Evolutionary conservation across 345 rosid genomes (phyloP), one percentile per base, ranked within the genome.

Genomic region (Eucalyptus victrix): DNA sequence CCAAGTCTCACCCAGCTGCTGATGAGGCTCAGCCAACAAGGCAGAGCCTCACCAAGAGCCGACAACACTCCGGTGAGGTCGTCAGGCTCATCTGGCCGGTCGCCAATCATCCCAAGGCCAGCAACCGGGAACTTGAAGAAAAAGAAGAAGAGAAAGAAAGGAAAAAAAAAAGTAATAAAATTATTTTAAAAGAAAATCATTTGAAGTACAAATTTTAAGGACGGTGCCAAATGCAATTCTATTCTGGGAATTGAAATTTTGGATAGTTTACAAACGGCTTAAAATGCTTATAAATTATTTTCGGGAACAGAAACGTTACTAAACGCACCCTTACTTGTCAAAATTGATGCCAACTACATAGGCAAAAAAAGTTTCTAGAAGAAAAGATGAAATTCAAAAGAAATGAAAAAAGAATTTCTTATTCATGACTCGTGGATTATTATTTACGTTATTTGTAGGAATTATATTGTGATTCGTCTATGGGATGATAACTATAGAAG

Each of bases 21-120:
- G 0, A 0, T 3, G 0, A 50, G 53, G 8, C 19, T 50, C 6
- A 1, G 8, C 53, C 19, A 50, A 15, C 0, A 1, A 50, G 53
- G 53, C 53, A 50, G 1, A 0, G 7, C 53, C 53, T 50, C 7
- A 0, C 18, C 1, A 0, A 50, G 18, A 0, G 53, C 0, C 51
- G 1, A 0, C 3, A 1, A 49, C 1, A 0, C 51, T 49, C 7
- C 2, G 0, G 5, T 49, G 51, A 49, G 51, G 17, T 49, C 0
- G 6, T 3, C 2, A 1, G 1, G 5, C 51, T 49, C 51, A 1
- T 49, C 17, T 14, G 0, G 51, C 51, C 3, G 3, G 6, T 14
- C 0, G 0, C 0, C 3, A 0, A 0, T 50, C 7, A 50, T 50
- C 45, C 53, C 19, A 50, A 50, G 53, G 53, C 53, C 18, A 0